Conservation (phyloP, 2,329 filamentous ascomycete genomes). For the Penicillium sp. region DNA sequence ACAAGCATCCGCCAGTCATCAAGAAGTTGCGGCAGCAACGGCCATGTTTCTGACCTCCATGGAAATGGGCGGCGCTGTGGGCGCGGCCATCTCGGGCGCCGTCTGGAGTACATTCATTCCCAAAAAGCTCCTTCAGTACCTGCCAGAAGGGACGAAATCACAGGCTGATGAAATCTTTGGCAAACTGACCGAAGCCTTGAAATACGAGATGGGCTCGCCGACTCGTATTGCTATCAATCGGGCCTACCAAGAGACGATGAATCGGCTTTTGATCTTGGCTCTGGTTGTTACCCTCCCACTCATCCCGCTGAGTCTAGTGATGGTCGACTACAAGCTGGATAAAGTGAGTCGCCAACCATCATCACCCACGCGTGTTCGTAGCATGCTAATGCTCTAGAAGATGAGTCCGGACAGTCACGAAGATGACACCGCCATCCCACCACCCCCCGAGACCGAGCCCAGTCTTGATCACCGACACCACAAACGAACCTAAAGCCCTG, state of each 20-base stretch:
- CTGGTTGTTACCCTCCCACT: constrained; percentile 52
- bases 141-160: constrained; percentile 43
- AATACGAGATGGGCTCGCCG: constrained; percentile 52
- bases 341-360: constrained; percentile 33
- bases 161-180: constrained; percentile 48
- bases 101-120: constrained; percentile 60
- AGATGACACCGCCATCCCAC: constrained; percentile 10
- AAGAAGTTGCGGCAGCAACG: constrained; percentile 57
- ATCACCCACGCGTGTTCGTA: no score
- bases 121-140: constrained; percentile 44
- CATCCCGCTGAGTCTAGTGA: constrained; percentile 50
- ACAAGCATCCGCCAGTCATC: constrained; percentile 56
- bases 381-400: constrained; percentile 15
- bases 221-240: constrained; percentile 56
- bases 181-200: constrained; percentile 50
- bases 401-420: constrained; percentile 22
- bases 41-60: constrained; percentile 57
- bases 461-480: constrained; percentile 17
- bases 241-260: constrained; percentile 62
- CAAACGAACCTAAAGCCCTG: constrained; percentile 25
- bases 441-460: constrained; percentile 11
- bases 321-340: constrained; percentile 55
- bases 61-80: constrained; percentile 56
- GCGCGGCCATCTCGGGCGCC: constrained; percentile 55
- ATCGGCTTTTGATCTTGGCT: constrained; percentile 51